Percentiles rank a stretch among this genome's conserved stretches.
Evolutionary conservation across 1,139 yeast species (phyloP).

Genomic region (Candida sanyaensis): DNA sequence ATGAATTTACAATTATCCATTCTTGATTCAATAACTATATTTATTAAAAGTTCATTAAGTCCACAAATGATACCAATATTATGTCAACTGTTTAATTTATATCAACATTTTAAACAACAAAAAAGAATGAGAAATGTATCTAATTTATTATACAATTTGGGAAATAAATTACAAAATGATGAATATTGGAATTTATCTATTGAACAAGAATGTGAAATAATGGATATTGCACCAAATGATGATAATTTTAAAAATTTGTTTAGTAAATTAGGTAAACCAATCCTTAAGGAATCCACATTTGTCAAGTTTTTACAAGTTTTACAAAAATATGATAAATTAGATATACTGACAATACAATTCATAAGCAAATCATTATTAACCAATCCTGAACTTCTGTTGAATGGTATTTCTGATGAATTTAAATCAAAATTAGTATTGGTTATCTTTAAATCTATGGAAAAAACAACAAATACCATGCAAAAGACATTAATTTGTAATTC

Average conservation of each 20-base stretch:
- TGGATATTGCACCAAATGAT: slow-evolving; percentile 11
- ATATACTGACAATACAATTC: slow-evolving; percentile 2
- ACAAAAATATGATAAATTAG: background rate
- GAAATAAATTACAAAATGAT: slow-evolving; percentile 13
- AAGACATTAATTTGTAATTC: slow-evolving; percentile 18
- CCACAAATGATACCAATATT: slow-evolving; percentile 7
- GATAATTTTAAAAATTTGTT: slow-evolving; percentile 16
- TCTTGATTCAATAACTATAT: slow-evolving; percentile 24
- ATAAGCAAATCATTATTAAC: slow-evolving; percentile 5
- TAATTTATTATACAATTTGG: slow-evolving; percentile 23
- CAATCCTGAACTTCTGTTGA: slow-evolving; percentile 3
- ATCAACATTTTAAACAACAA: slow-evolving; percentile 21
- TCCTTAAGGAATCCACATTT: background rate
- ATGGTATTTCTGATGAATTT: slow-evolving; percentile 7
- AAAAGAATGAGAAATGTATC: slow-evolving; percentile 34
- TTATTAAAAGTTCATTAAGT: slow-evolving; percentile 14
- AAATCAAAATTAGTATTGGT: slow-evolving; percentile 4
- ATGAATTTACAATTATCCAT: slow-evolving; percentile 21
- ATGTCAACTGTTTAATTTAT: slow-evolving; percentile 15
- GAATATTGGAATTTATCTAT: slow-evolving; percentile 19
- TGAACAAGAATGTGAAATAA: slow-evolving; percentile 24
- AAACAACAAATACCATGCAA: slow-evolving; percentile 11
- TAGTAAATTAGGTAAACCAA: slow-evolving; percentile 20
- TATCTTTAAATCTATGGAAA: slow-evolving; percentile 16
- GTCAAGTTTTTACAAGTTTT: background rate